phyloP scores from a whole-genome alignment of 2,329 filamentous ascomycete species.

The Cladobotryum mycophilum region DNA sequence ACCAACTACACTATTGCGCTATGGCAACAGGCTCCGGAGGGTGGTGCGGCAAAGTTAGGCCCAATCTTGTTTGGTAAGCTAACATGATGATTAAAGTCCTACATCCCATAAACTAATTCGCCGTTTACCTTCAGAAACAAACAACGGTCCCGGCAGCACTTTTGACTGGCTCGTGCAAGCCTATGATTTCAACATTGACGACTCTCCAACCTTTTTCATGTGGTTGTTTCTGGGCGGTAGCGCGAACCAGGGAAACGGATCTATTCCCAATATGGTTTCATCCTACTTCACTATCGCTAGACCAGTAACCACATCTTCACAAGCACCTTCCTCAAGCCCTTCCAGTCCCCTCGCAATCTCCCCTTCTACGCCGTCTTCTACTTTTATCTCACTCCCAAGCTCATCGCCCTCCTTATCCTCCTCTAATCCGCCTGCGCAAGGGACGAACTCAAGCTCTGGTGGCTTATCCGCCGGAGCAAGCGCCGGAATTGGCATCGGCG shows the following conservation, averaged over 20 bases:
- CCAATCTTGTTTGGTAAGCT: constrained; percentile 13
- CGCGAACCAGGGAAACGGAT: too few relatives aligned
- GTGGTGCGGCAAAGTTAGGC: constrained; percentile 10
- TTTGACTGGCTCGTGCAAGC: constrained; percentile 16
- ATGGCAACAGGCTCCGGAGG: constrained; percentile 16
- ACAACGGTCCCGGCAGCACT: neutral
- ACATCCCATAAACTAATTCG: too few relatives aligned
- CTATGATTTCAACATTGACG: constrained; percentile 11
- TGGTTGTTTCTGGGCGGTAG: constrained; percentile 13
- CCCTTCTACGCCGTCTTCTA: neutral
- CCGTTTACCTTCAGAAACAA: constrained; percentile 7
- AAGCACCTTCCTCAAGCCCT: neutral
- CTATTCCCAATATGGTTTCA: too few relatives aligned
- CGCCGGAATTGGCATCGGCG: neutral
- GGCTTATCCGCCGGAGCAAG: constrained; percentile 1
- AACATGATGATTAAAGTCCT: too few relatives aligned
- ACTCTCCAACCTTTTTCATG: constrained; percentile 15
- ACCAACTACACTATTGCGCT: constrained; percentile 20
- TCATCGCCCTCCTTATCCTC: too few relatives aligned
- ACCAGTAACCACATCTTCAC: constrained; percentile 3
- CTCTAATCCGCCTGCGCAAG: too few relatives aligned
- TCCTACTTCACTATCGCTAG: too few relatives aligned
- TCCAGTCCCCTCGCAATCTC: neutral
- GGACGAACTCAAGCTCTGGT: neutral
- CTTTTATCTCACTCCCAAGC: too few relatives aligned